Evolutionary conservation across 768 basidiomycete species (phyloP).

Genomic region (Leccinum uliginosum): DNA sequence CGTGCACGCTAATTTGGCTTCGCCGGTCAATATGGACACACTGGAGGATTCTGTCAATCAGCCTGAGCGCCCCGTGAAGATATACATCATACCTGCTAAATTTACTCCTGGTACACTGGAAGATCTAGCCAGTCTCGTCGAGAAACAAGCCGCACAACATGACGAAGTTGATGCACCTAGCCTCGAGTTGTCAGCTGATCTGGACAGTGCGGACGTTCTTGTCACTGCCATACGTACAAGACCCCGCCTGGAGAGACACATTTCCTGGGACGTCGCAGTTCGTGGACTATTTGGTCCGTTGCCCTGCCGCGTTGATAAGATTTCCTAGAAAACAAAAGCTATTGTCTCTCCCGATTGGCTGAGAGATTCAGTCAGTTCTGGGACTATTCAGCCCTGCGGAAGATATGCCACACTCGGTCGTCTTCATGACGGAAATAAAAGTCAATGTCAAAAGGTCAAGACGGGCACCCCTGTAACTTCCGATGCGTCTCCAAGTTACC

Average conservation of each 20-base stretch:
- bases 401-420: constrained; percentile 55
- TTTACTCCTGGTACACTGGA: constrained; percentile 19
- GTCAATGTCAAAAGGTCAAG: constrained; percentile 37
- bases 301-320: neutral
- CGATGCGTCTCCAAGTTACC: neutral
- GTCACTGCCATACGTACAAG: constrained; percentile 64
- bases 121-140: constrained; percentile 25
- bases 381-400: constrained; percentile 44
- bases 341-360: constrained; percentile 76
- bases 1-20: neutral
- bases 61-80: constrained; percentile 9
- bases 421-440: constrained; percentile 43
- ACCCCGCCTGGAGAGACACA: constrained; percentile 64
- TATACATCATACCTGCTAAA: constrained; percentile 34
- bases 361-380: constrained; percentile 46
- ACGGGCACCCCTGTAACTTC: neutral
- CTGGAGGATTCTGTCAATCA: constrained; percentile 4
- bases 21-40: constrained; percentile 3
- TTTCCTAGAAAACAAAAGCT: constrained; percentile 53
- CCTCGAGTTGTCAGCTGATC: constrained; percentile 36
- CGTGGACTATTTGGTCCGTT: constrained; percentile 24
- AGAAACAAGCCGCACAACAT: constrained; percentile 2
- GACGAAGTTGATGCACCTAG: neutral
- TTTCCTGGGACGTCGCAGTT: constrained; percentile 63
- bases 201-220: constrained; percentile 56